Evolutionary conservation across 371 early-diverging fungal genomes (phyloP), one percentile per base, ranked within the genome.

Genomic region (Lichtheimia corymbifera): DNA sequence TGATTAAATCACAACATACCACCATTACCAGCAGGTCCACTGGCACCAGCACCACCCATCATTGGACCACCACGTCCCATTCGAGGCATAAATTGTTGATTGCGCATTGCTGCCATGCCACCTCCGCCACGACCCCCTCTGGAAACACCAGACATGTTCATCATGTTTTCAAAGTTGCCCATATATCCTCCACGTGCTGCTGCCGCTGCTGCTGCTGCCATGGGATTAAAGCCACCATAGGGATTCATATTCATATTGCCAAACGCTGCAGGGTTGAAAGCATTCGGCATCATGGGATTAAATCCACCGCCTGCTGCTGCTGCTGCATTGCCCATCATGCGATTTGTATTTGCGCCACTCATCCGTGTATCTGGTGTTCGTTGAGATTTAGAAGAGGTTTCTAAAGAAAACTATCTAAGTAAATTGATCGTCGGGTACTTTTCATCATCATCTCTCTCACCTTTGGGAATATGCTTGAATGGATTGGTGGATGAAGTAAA

Each of bases 381-480:
- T 14, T 65, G 64, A 49, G 67, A 59, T 65, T 65, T 72, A 57
- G 71, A 66, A 17, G 62, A 58, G 30, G 71, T 76, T 59, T 75
- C 72, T 71, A 49, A 13, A 50, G n/a, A n/a, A 22, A 43, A 62
- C 5, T 12, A 3, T 41, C 30, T 25, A 27, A 53, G 17, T 22
- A 30, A 20, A 41, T 17, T n/a, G 17, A 35, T 17, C 18, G 2
- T 35, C n/a, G n/a, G n/a, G n/a, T n/a, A n/a, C n/a, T n/a, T n/a
- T n/a, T 22, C 15, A 44, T 27, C 14, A 43, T 40, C 27, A 18
- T 24, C 24, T 28, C 14, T n/a, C 35, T 58, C 68, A 80, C 75
- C 82, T 71, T 82, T 82, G 17, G 83, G 79, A 42, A 77, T 59
- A 50, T 74, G 76, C 45, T 73, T 75, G 62, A 82, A 82, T 15